Base-by-base conservation (phyloP, 768 basidiomycete species). In the Xerocomellus chrysenteron region DNA sequence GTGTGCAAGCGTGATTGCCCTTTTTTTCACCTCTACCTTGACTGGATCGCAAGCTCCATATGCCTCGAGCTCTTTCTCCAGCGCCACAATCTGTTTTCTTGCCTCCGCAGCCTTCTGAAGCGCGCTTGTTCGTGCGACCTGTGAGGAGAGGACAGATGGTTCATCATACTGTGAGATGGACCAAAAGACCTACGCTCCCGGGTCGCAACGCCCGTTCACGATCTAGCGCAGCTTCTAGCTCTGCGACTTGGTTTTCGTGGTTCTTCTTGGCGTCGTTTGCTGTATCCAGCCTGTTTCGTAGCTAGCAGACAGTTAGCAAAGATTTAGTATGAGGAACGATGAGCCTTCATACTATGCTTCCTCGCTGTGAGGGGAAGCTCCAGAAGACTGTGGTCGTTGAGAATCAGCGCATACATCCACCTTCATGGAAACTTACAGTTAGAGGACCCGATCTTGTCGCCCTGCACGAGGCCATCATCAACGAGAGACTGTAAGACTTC, bases 361-460 rank as follows among this genome's bases (percentile, higher is more conserved):
- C 93, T 45, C 84, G 82, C 56, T 94, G 91, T 1, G 92, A 94
- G 16, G 94, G 94, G 69, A 97, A 96, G 65, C 91, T 91, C 94
- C 94, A 97, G 71, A 92, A 96, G 74, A 95, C 94, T 95, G 21
- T 35, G 35, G 19, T 16, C 19, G 2, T 45, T 46, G 42, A 60
- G 56, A 45, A 51, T 54, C 42, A 52, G 52, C 67, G 70, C 60
- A 71, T 66, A 63, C 54, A 66, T 48, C 17, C 57, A 53, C 44
- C 55, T 48, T 30, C 8, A 1, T 57, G 44, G 10, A 17, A 19
- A 73, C 87, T 63, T 68, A 93, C 94, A 97, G 68, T 96, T 97
- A 4, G 92, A 92, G 10, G 94, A 90, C 33, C 94, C 94, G 54
- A 96, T 94, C 74, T 98, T 98, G 72, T 98, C 95, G 44, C 78